Evolutionary conservation across 164 flowering plant species (phyloP).

Genomic region (Warburgia ugandensis): DNA sequence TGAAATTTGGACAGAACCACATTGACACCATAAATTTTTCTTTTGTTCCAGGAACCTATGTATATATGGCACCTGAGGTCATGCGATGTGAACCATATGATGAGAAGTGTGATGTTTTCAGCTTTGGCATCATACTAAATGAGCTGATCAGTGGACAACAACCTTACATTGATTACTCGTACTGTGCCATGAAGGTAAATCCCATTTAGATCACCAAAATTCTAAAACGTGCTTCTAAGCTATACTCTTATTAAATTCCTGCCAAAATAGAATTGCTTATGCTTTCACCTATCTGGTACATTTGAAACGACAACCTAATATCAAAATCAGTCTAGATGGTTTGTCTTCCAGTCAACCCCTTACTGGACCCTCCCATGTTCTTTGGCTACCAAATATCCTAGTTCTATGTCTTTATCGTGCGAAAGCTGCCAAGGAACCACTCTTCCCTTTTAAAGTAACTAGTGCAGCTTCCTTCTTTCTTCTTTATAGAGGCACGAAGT

Average conservation of each 20-base stretch:
- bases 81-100: constrained; percentile 43
- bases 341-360: neutral
- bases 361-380: neutral
- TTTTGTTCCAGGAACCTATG: constrained; percentile 43
- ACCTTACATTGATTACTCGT: constrained; percentile 51
- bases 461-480: too few species aligned
- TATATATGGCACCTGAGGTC: constrained; percentile 79
- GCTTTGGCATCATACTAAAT: constrained; percentile 54
- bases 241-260: neutral
- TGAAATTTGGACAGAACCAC: too few species aligned
- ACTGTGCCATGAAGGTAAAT: constrained; percentile 46
- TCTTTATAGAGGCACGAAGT: too few species aligned
- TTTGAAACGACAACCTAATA: neutral
- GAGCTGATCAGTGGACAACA: constrained; percentile 57
- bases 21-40: too few species aligned
- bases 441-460: too few species aligned
- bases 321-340: neutral
- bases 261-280: neutral
- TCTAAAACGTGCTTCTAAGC: neutral
- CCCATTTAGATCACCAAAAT: neutral
- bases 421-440: too few species aligned
- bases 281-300: neutral
- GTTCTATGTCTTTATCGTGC: too few species aligned
- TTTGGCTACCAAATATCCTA: too few species aligned
- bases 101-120: constrained; percentile 65